These are phyloP conservation scores for Eleusine indica DNA, from an alignment of 176 grass and related monocot species.

Conservation along the genomic window DNA sequence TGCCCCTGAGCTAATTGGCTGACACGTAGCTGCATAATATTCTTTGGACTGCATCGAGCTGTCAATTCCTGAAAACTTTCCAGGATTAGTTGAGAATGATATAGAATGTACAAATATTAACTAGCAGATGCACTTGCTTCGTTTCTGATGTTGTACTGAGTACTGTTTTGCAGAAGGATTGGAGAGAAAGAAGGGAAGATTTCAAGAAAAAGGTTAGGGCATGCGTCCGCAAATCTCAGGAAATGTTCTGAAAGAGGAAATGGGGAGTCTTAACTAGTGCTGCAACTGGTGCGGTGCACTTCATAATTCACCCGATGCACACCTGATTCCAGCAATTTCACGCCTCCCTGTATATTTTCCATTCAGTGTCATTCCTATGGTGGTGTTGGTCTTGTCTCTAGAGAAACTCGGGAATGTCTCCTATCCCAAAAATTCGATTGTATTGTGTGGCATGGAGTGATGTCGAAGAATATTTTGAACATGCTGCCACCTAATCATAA, in stretches of 20 bases:
- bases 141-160: conserved; percentile 25
- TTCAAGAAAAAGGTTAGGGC: conserved; percentile 94
- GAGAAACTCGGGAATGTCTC: conserved; percentile 37
- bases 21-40: background rate
- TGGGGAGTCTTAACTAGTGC: conserved; percentile 44
- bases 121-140: background rate
- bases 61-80: background rate
- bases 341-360: conserved; percentile 56
- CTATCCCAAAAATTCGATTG: conserved; percentile 40
- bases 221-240: conserved; percentile 79
- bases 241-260: conserved; percentile 72
- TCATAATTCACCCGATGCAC: background rate
- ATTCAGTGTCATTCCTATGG: conserved; percentile 40
- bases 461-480: conserved; percentile 39
- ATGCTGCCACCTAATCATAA: conserved; percentile 41
- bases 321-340: conserved; percentile 35
- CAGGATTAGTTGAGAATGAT: background rate
- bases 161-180: conserved; percentile 77
- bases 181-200: conserved; percentile 88
- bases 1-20: background rate
- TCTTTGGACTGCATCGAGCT: background rate
- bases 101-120: background rate
- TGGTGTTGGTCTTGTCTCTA: conserved; percentile 40
- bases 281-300: conserved; percentile 6
- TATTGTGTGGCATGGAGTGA: conserved; percentile 47